Percentiles rank a stretch among this genome's conserved stretches.
Evolutionary conservation across 2,329 filamentous ascomycete genomes (phyloP).

Genomic region (Xylariaceae sp.): DNA sequence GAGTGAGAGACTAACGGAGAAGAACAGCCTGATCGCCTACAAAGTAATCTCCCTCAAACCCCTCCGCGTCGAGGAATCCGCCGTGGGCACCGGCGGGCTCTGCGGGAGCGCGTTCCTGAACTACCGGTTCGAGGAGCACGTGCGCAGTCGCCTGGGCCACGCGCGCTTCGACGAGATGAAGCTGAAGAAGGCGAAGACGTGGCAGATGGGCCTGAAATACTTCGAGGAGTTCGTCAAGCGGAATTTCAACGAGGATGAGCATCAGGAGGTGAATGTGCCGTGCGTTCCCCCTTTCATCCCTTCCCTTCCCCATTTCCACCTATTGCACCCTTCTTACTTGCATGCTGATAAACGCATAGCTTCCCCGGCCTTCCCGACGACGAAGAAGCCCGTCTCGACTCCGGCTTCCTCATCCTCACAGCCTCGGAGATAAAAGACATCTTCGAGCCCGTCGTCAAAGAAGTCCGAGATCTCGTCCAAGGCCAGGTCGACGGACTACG

Average conservation of each 20-base stretch:
- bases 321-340: too few species aligned
- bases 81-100: conserved; percentile 70
- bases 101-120: conserved; percentile 77
- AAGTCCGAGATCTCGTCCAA: conserved; percentile 62
- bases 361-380: conserved; percentile 74
- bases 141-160: conserved; percentile 60
- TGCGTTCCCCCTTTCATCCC: conserved; percentile 33
- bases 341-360: conserved; percentile 28
- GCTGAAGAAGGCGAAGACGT: conserved; percentile 69
- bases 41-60: conserved; percentile 70
- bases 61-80: conserved; percentile 69
- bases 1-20: neutral
- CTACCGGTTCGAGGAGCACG: conserved; percentile 74
- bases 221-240: conserved; percentile 83
- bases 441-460: conserved; percentile 68
- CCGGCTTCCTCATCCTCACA: conserved; percentile 69
- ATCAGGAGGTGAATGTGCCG: conserved; percentile 72
- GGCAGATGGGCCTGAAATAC: conserved; percentile 72
- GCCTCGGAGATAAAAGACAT: conserved; percentile 65
- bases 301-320: too few species aligned
- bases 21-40: conserved; percentile 78
- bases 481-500: conserved; percentile 62
- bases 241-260: conserved; percentile 75
- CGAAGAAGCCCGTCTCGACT: conserved; percentile 68
- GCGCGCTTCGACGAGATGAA: conserved; percentile 70